phyloP scores from a whole-genome alignment of 108 stramenopile species.

The Chaetoceros muelleri region DNA sequence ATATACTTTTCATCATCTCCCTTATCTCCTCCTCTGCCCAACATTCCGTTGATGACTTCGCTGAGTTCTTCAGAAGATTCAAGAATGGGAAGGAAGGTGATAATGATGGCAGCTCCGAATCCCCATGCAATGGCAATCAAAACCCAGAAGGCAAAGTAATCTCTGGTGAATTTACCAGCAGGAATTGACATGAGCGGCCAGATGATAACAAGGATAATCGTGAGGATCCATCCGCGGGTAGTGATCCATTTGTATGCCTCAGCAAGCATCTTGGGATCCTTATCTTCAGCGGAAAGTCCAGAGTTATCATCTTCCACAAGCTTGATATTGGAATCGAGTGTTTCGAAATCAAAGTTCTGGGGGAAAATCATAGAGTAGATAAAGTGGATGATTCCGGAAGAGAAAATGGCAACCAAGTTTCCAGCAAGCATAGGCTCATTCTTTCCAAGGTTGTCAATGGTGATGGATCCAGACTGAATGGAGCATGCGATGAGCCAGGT shows the following conservation, averaged over 20 bases:
- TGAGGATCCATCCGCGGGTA: conserved; percentile 41
- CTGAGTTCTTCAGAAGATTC: conserved; percentile 64
- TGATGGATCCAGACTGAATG: conserved; percentile 25
- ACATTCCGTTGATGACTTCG: conserved; percentile 36
- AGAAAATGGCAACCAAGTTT: conserved; percentile 55
- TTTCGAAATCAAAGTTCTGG: conserved; percentile 46
- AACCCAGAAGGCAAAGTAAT: conserved; percentile 70
- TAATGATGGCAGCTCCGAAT: conserved; percentile 38
- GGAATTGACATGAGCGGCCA: conserved; percentile 63
- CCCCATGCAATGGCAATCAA: conserved; percentile 56
- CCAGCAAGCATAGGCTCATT: conserved; percentile 59
- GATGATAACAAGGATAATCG: conserved; percentile 43
- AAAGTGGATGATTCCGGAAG: conserved; percentile 34
- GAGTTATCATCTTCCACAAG: conserved; percentile 40
- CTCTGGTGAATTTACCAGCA: conserved; percentile 41
- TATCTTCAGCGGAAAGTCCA: conserved; percentile 30
- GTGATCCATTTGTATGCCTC: conserved; percentile 40
- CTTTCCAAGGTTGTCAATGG: conserved; percentile 35
- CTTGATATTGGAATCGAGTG: conserved; percentile 24
- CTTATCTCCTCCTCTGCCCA: conserved; percentile 1
- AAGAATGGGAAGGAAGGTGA: conserved; percentile 39
- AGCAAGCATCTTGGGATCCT: conserved; percentile 22
- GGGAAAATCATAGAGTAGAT: conserved; percentile 41
- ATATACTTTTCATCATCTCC: background rate
- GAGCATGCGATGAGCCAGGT: conserved; percentile 42